phyloP scores from a whole-genome alignment of 768 basidiomycete genomes.

The Termitomyces sp. region DNA sequence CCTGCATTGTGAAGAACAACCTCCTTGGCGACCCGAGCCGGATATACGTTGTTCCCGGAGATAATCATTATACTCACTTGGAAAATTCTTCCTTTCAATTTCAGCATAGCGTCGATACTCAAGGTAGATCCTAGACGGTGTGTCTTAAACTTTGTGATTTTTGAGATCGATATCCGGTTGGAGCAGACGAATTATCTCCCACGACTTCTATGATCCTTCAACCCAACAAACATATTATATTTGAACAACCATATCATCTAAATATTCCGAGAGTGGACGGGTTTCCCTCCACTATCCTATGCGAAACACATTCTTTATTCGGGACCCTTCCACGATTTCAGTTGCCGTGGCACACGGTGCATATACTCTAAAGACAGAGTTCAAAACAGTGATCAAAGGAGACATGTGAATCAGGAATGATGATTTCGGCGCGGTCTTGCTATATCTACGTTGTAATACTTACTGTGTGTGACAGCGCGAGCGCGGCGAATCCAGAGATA shows the following conservation, averaged over 20 bases:
- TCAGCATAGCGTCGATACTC: background rate
- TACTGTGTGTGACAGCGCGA: no score
- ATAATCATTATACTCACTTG: background rate
- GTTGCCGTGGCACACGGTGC: background rate
- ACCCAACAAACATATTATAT: background rate
- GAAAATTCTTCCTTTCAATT: background rate
- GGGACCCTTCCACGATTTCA: background rate
- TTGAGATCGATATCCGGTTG: background rate
- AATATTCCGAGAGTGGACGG: background rate
- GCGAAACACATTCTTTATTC: no score
- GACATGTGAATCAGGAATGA: background rate
- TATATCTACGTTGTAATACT: background rate
- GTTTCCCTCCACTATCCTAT: background rate
- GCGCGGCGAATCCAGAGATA: background rate
- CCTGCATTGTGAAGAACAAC: background rate
- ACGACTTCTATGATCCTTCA: background rate
- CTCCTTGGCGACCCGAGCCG: background rate
- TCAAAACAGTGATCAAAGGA: background rate
- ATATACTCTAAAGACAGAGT: background rate
- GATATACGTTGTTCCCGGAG: background rate
- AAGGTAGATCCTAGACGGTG: background rate
- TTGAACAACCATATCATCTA: background rate
- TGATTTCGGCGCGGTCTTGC: background rate
- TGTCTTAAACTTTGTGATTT: background rate
- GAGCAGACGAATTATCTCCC: background rate